Evolutionary conservation across 2,329 filamentous ascomycete species (phyloP).

Genomic region (Aspergillus niger): DNA sequence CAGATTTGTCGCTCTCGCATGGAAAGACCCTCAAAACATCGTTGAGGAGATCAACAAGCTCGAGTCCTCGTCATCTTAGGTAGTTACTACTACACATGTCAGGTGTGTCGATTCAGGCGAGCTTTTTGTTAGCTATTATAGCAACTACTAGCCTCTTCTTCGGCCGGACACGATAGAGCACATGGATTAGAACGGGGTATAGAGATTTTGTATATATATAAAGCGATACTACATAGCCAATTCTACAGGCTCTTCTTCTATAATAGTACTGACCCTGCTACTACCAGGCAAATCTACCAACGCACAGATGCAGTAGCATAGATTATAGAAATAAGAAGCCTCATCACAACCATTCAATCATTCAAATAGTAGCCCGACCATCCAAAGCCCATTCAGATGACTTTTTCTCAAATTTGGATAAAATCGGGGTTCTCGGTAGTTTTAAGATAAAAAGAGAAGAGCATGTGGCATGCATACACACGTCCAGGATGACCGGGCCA

Average conservation of each 20-base stretch:
- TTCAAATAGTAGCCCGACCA: neutral
- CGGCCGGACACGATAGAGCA: neutral
- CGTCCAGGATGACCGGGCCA: neutral
- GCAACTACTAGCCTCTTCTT: neutral
- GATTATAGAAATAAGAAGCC: neutral
- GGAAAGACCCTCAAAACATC: constrained; percentile 65
- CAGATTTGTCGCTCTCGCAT: constrained; percentile 61
- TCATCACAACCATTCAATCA: neutral
- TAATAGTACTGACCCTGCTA: neutral
- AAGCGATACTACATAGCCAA: neutral
- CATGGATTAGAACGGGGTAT: neutral
- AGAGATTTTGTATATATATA: constrained; percentile 1
- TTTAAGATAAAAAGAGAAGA: no score
- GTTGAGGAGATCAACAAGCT: constrained; percentile 52
- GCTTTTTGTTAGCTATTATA: neutral
- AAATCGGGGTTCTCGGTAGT: neutral
- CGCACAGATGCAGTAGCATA: neutral
- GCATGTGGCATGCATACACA: neutral
- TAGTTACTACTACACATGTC: no score
- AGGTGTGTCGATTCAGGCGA: constrained; percentile 17
- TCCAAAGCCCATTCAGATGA: neutral
- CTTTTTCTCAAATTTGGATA: neutral
- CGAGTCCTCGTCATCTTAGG: neutral
- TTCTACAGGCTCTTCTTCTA: neutral
- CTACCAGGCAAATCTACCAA: constrained; percentile 1